Base-by-base conservation (phyloP, 768 basidiomycete species). In the Dendrothele bispora region DNA sequence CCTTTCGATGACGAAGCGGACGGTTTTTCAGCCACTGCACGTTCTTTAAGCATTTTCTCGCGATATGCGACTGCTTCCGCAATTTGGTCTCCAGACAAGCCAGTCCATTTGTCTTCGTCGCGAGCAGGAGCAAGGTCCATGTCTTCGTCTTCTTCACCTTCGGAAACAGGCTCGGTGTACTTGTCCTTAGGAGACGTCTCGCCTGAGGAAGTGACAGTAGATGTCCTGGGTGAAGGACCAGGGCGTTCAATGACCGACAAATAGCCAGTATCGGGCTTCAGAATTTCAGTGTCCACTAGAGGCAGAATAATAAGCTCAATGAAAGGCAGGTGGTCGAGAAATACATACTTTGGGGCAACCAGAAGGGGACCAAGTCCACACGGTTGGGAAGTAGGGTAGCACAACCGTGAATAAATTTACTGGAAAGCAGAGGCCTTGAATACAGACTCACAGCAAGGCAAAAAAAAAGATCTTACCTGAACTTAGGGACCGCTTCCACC, bases 401-500 rank as follows among this genome's bases (percentile, higher is more conserved):
- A 62, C 97, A 99, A 21, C 97, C 95, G 63, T 95, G 94, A 47
- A 97, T 95, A 62, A 95, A 95, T 80, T 91, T 91, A 65, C 91
- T 91, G 49, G 25, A 34, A 17, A 27, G 38, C 43, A 27, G 11
- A 58, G 24, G 51, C 51, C 29, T 15, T 25, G 41, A 21, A 56
- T 26, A 29, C 25, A 39, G 27, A 20, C 36, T 18, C 11, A 41
- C 30, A 27, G 24, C 46, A 20, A 14, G 39, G 37, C 8, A 18
- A 6, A 17, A 25, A 25, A 46, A 28, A 18, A 17, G 12, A 30
- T 60, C 70, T 65, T 72, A 79, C 90, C 86, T 89, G 77, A 98
- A 98, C 70, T 98, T 98, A 27, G 97, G 97, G 1, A 99, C 92
- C 11, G 95, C 93, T 66, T 98, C 97, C 15, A 98, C 95, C 5